Evolutionary conservation across 495 filamentous ascomycete genomes (phyloP), one percentile per base, ranked within the genome.

Genomic region (Penicillium paradoxum): DNA sequence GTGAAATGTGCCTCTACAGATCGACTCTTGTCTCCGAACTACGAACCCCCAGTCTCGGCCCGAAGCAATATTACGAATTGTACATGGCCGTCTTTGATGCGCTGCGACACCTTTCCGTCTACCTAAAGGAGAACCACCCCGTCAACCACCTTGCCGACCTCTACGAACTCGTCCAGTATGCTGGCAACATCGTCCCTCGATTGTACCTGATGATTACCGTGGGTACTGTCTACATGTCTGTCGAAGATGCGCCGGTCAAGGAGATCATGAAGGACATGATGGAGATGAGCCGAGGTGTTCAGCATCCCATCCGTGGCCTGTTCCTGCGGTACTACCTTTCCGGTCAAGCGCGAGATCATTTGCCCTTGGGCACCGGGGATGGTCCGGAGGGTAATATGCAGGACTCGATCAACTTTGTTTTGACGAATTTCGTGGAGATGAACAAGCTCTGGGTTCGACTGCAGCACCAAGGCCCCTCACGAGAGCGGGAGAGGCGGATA

Each of bases 181-280:
- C 93, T 29, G 93, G 93, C 49, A 98, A 98, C 70, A 97, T 98
- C 50, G 85, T 98, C 47, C 93, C 93, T 25, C 86, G 93, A 55
- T 77, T 98, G 42, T 98, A 97, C 66, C 83, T 98, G 45, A 98
- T 98, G 93, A 90, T 98, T 61, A 97, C 93, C 0, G 93, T 98
- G 19, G 93, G 93, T 30, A 98, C 93, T 4, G 93, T 96, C 29
- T 98, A 98, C 73, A 98, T 98, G 93, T 85, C 89, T 9, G 92
- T 98, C 59, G 88, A 93, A 66, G 93, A 96, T 82, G 95, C 93
- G 40, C 93, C 93, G 4, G 92, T 98, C 56, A 98, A 98, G 73
- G 93, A 98, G 74, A 91, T 98, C 50, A 98, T 98, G 93, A 98
- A 98, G 71, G 93, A 98, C 66, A 98, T 98, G 93, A 98, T 98